phyloP scores from a whole-genome alignment of 805 yeast species.

The Saccharomyces eubayanus region DNA sequence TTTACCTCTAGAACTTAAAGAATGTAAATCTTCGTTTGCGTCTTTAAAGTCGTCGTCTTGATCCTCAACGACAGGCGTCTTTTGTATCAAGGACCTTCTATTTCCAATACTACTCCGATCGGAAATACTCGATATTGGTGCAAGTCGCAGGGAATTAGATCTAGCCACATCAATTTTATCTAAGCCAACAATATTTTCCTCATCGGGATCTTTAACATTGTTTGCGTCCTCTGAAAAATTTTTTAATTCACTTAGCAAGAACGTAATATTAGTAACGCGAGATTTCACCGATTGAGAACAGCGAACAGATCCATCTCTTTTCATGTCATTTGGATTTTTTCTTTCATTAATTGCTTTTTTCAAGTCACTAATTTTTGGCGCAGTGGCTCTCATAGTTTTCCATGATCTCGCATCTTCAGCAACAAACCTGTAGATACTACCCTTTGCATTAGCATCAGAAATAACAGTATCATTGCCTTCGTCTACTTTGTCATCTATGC shows the following conservation, averaged over 20 bases:
- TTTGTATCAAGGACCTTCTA: slow-evolving; percentile 11
- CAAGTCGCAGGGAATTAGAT: slow-evolving; percentile 19
- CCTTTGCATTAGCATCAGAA: slow-evolving; percentile 1
- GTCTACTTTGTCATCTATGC: background rate
- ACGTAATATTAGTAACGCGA: slow-evolving; percentile 31
- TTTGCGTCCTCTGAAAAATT: slow-evolving; percentile 16
- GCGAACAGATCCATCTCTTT: slow-evolving; percentile 7
- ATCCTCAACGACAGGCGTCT: slow-evolving; percentile 2
- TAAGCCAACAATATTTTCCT: slow-evolving; percentile 28
- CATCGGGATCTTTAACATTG: slow-evolving; percentile 29
- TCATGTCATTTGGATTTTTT: slow-evolving; percentile 1
- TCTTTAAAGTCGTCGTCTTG: slow-evolving; percentile 25
- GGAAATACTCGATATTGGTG: slow-evolving; percentile 5
- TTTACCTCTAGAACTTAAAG: slow-evolving; percentile 25
- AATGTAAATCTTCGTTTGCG: slow-evolving; percentile 22
- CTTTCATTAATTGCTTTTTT: slow-evolving; percentile 17
- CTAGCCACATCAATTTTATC: slow-evolving; percentile 27
- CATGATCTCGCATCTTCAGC: slow-evolving; percentile 17
- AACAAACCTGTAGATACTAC: slow-evolving; percentile 10
- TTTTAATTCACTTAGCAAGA: slow-evolving; percentile 28
- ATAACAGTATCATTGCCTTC: background rate
- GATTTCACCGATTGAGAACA: slow-evolving; percentile 32
- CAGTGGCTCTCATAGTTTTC: slow-evolving; percentile 11
- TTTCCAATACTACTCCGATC: slow-evolving; percentile 5
- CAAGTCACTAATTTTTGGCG: slow-evolving; percentile 26